Evolutionary conservation across 164 flowering plant species (phyloP), one percentile per base, ranked within the genome.

Genomic region (Buxus sempervirens): DNA sequence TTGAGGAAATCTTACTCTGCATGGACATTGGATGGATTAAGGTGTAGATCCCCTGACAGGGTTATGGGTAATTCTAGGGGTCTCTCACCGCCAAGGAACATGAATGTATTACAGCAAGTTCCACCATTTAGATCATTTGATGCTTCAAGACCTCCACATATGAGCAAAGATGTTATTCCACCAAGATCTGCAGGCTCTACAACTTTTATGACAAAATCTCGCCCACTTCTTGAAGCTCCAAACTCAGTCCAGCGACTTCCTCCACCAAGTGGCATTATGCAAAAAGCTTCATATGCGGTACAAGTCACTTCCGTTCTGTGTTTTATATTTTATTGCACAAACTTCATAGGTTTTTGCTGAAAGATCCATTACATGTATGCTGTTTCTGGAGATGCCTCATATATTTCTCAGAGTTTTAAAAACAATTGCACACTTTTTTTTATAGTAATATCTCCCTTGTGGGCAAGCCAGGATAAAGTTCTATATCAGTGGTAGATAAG

Each of bases 11-110:
- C 85, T 62, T 80, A 81, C 77, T 76, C 94, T 62, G 57, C 86
- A 0, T 84, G 90, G 94, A 78, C 80, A 58, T 53, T 83, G 76
- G 88, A 86, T 63, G 83, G 80, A 56, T 61, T 86, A 36, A 80
- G 93, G 61, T 82, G 64, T 69, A 86, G 88, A 76, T 86, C 93
- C 16, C 91, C 98, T 0, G 90, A 82, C 64, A 77, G 86, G 74
- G n/a, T 68, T 65, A 13, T 73, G 32, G 64, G 77, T 64, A 27
- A 70, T 76, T 81, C 93, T 72, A 77, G 89, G 73, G 82, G 67
- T 57, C 57, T 78, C 58, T 81, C 90, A 14, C 81, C 87, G 24
- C 81, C 80, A 55, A 83, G 86, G 69, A 75, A 57, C 60, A 76
- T 73, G 63, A 80, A 76, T 60, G 80, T 69, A 5, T 68, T 77